Base-by-base conservation (phyloP, 129 eudicot species). In the Arctium lappa region DNA sequence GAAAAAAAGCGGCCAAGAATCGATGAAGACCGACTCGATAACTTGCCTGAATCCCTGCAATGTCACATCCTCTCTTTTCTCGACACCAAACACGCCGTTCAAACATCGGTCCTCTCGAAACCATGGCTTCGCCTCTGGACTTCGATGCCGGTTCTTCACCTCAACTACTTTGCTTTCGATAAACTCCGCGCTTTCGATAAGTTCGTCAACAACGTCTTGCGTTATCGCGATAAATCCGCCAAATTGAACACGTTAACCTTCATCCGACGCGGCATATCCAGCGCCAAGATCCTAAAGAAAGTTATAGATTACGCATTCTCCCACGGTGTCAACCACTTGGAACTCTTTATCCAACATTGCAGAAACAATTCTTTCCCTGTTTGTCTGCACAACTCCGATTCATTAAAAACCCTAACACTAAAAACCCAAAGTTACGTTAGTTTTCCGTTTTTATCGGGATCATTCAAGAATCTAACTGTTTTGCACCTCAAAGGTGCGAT, bases 281-380 rank as follows among this genome's bases (percentile, higher is more conserved):
- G 75, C n/a, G 42, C 69, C 22, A 42, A 69, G 69, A 31, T 40
- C 6, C 30, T 79, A 16, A 44, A 79, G 8, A 8, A 42, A 8
- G 68, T 79, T 5, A 9, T 79, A 0, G 36, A 69, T 15, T 68
- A 79, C 75, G 82, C 75, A 27, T 79, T 79, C n/a, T 68, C 44
- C 0, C 66, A 42, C 12, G 82, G 75, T 0, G 82, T 79, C 5
- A 69, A n/a, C 11, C 68, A 79, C 29, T 42, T 79, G 34, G 83
- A 79, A 31, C 34, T 40, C 34, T 4, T 2, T 48, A 69, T 79
- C 32, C 8, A 0, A 13, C 1, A 1, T 2, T 8, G 8, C 11
- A 8, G 33, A 7, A 16, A 42, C 42, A 8, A 30, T 1, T 8
- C 48, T 0, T 62, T 73, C 74, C 68, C 79, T 6, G 56, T 73